A percentile compares a stretch with the other conserved stretches of the same genome.
These are phyloP conservation scores for Eudorina sp. DNA, from an alignment of 139 green algal species.

Conservation along the genomic window DNA sequence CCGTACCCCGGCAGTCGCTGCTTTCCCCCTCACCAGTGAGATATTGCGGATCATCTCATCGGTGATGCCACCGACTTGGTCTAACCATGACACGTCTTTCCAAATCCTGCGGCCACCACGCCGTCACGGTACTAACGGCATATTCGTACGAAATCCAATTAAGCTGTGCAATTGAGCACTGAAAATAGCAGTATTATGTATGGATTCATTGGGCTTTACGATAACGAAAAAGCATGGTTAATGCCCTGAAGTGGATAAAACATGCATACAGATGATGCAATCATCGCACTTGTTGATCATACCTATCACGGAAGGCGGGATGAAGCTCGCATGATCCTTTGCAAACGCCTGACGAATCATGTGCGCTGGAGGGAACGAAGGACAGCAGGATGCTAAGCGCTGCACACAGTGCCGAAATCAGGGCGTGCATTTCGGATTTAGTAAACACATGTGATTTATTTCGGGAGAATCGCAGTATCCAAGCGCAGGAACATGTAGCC, in stretches of 20 bases:
- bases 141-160: background rate
- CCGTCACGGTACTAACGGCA: background rate
- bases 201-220: background rate
- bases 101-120: constrained; percentile 12
- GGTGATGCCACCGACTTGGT: constrained; percentile 34
- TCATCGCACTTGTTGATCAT: too few relatives aligned
- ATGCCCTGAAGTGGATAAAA: background rate
- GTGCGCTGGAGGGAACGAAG: too few relatives aligned
- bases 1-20: too few relatives aligned
- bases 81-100: constrained; percentile 33
- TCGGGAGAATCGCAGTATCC: too few relatives aligned
- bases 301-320: too few relatives aligned
- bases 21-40: constrained; percentile 18
- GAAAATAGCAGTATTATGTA: background rate
- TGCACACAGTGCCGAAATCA: too few relatives aligned
- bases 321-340: too few relatives aligned
- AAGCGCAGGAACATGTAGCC: too few relatives aligned
- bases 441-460: too few relatives aligned
- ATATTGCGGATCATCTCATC: constrained; percentile 46
- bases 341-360: too few relatives aligned
- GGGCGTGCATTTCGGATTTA: too few relatives aligned
- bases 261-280: background rate
- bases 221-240: background rate
- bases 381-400: too few relatives aligned
- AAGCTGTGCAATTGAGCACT: background rate